Evolutionary conservation across 2,329 filamentous ascomycete species (phyloP), one percentile per base, ranked within the genome.

Genomic region (Dendryphion nanum): DNA sequence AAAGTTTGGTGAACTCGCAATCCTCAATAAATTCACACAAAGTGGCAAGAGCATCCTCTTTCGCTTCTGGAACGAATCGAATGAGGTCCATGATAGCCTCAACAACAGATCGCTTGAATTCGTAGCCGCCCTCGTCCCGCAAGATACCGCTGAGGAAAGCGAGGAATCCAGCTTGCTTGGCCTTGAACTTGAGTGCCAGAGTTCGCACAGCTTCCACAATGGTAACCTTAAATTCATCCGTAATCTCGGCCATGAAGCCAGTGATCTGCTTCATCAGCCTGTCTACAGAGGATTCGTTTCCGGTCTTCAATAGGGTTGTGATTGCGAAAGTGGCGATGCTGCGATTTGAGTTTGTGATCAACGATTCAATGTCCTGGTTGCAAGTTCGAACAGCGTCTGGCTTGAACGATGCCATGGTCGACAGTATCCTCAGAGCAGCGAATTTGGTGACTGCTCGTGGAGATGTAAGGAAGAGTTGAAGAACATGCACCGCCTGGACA

Each of bases 171-270:
- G 91, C 91, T 71, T 98, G 93, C 73, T 98, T 98, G 72, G 81
- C 90, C 21, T 93, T 93, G 73, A 98, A 98, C 72, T 98, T 98
- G 54, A 98, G 76, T 66, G 91, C 97, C 28, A 98, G 74, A 3
- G 93, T 97, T 44, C 93, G 86, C 61, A 98, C 96, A 29, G 93
- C 93, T 68, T 98, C 93, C 30, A 98, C 91, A 58, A 98, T 95
- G n/a, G 93, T 98, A 53, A 98, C 95, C 77, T 97, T 98, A 77
- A 98, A 98, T 68, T 98, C 93, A 62, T 98, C 93, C 5, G 91
- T 96, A 51, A 97, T 97, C 69, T 97, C 93, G 4, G 90, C 88
- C 93, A 98, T 97, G 74, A 98, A 96, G 26, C 86, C 85, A 17
- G 89, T 89, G 47, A 98, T 97, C 67, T 97, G 90, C 78, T 96